Percentiles rank a stretch among this genome's conserved stretches.
phyloP scores from a whole-genome alignment of 1,284 basidiomycete genomes.

The Takashimella koratensis region DNA sequence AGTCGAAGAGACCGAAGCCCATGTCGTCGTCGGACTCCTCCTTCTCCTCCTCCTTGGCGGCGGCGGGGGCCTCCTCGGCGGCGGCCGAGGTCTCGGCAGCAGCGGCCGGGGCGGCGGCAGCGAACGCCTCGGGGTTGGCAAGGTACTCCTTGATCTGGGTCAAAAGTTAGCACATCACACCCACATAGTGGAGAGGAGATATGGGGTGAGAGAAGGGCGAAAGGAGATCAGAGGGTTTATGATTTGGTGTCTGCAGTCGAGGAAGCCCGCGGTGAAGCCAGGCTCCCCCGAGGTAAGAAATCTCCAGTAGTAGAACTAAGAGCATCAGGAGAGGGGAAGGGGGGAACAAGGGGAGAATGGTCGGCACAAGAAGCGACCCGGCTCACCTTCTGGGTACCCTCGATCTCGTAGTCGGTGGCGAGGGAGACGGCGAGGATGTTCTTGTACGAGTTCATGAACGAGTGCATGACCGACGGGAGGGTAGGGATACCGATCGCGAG shows the following conservation, averaged over 20 bases:
- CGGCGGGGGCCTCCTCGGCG: conserved; percentile 53
- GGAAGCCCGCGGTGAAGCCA: conserved; percentile 40
- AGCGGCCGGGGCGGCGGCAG: conserved; percentile 63
- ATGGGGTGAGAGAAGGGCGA: background rate
- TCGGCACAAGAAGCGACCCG: conserved; percentile 6
- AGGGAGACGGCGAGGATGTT: conserved; percentile 89
- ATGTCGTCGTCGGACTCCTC: conserved; percentile 57
- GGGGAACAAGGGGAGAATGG: conserved; percentile 9
- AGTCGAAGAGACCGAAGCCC: conserved; percentile 85
- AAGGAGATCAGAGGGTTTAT: conserved; percentile 35
- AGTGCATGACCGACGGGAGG: conserved; percentile 87
- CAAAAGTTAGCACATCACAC: too few relatives aligned
- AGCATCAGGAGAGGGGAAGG: conserved; percentile 18
- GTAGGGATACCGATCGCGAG: conserved; percentile 95
- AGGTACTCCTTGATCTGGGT: conserved; percentile 92
- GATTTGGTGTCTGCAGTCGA: conserved; percentile 24
- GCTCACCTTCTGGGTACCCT: conserved; percentile 84
- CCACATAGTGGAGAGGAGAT: too few relatives aligned
- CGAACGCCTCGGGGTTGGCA: conserved; percentile 95
- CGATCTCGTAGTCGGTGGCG: conserved; percentile 92
- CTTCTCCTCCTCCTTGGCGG: conserved; percentile 67
- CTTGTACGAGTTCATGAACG: conserved; percentile 98
- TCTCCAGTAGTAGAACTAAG: conserved; percentile 46
- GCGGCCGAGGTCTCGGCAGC: conserved; percentile 56
- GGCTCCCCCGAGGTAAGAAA: conserved; percentile 57